Conservation (phyloP, 2,329 filamentous ascomycete species). For the Aureobasidium sp. region DNA sequence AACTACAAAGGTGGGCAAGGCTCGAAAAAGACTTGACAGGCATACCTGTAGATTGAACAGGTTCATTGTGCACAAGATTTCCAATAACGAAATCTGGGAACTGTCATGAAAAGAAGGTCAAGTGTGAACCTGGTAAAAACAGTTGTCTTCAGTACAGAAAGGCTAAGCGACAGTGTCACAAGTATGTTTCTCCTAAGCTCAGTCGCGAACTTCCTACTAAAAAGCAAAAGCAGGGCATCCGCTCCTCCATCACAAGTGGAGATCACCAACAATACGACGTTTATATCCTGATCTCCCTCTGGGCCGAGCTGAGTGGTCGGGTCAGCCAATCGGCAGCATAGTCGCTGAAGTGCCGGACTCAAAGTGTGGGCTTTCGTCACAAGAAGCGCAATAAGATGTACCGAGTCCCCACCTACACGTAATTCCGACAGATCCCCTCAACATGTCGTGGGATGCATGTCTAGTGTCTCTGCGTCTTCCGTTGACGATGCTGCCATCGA, state of each 20-base stretch:
- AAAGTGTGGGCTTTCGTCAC: constrained; percentile 20
- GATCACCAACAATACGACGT: constrained; percentile 5
- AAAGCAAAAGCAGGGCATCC: constrained; percentile 28
- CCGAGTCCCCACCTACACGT: constrained; percentile 21
- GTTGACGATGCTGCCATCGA: not conserved
- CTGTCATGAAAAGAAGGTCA: constrained; percentile 97
- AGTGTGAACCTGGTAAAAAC: constrained; percentile 89
- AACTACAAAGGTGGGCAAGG: constrained; percentile 93
- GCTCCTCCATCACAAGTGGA: constrained; percentile 31
- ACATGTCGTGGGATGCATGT: constrained; percentile 12
- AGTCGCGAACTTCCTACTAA: constrained; percentile 24
- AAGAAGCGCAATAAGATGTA: constrained; percentile 20
- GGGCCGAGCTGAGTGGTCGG: constrained; percentile 15
- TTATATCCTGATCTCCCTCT: constrained; percentile 2
- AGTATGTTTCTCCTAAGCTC: constrained; percentile 55
- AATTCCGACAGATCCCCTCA: constrained; percentile 1
- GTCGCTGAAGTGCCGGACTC: constrained; percentile 1
- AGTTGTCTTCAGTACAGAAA: constrained; percentile 95
- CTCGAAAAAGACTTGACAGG: constrained; percentile 88
- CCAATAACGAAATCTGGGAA: constrained; percentile 47
- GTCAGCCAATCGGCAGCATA: constrained; percentile 14
- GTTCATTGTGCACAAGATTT: not conserved
- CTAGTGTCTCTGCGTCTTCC: constrained; percentile 11
- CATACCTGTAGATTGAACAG: constrained; percentile 66
- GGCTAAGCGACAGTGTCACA: constrained; percentile 85